Evolutionary conservation across 352 stramenopile genomes (phyloP), one percentile per base, ranked within the genome.

Genomic region (Elongisporangium prolatum): DNA sequence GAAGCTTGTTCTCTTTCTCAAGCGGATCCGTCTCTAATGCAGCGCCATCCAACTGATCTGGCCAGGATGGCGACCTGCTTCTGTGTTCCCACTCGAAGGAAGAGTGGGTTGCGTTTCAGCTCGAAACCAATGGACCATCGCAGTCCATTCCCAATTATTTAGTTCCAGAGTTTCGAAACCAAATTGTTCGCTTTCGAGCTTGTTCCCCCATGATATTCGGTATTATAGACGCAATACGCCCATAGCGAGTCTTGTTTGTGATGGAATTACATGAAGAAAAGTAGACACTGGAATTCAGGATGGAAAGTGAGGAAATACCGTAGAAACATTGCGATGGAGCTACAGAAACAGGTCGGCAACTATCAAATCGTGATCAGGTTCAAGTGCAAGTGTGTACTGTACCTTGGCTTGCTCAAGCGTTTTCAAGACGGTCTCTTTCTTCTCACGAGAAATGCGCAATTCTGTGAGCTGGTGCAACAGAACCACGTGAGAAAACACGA

Each of bases 1-100:
- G 17, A 24, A 48, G 21, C 61, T 90, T 25, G 71, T 80, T 49
- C 38, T 60, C 13, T 50, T 21, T 38, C 58, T 69, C 16, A 65
- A 68, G 64, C 47, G 60, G n/a, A 57, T 47, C 38, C 48, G 52
- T 17, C 53, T 65, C 68, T 64, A 50, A 64, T 17, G 68, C 62
- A 58, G 37, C 24, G 21, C 20, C 37, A 24, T 21, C 28, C 49
- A 17, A n/a, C 20, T 50, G 44, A 13, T 34, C 21, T 14, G 20
- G 25, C 47, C 17, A 44, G 20, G 50, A 38, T 49, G 38, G 24
- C n/a, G n/a, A n/a, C n/a, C 58, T 22, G 34, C 0, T 34, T 48
- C 34, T 44, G 34, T 44, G 34, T 44, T 44, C 34, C 34, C 34
- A 44, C 34, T 44, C 34, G 34, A 44, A 44, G 34, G 34, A 44